Conservation (phyloP, 1,284 basidiomycete genomes). For the Pholiota adiposa region DNA sequence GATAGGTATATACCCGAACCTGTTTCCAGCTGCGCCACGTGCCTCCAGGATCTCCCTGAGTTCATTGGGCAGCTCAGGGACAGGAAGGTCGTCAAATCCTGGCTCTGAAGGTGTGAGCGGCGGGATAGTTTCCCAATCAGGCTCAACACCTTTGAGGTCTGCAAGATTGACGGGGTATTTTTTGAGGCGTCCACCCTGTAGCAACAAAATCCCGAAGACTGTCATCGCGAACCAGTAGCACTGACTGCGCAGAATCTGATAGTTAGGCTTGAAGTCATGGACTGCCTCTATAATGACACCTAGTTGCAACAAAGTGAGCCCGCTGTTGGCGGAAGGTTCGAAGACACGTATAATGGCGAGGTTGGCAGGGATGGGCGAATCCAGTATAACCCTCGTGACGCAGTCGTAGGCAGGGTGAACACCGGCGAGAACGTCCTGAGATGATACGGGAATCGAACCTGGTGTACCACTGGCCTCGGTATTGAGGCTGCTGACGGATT, state of each 20-base stretch:
- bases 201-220: background rate
- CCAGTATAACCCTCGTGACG: background rate
- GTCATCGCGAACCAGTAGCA: background rate
- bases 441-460: background rate
- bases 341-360: background rate
- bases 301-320: background rate
- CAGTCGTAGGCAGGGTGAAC: background rate
- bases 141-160: background rate
- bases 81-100: too few relatives aligned
- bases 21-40: too few relatives aligned
- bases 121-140: background rate
- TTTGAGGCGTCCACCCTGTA: background rate
- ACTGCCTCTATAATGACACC: background rate
- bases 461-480: too few relatives aligned
- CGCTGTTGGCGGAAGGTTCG: background rate
- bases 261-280: background rate
- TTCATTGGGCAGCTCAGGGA: too few relatives aligned
- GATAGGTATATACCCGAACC: too few relatives aligned
- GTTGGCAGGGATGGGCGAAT: background rate
- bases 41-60: too few relatives aligned
- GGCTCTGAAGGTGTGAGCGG: too few relatives aligned
- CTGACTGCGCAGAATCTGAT: background rate
- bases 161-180: background rate
- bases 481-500: too few relatives aligned
- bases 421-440: background rate